Base-by-base conservation (phyloP, 2,329 filamentous ascomycete species). In the Xenoacremonium recifei region DNA sequence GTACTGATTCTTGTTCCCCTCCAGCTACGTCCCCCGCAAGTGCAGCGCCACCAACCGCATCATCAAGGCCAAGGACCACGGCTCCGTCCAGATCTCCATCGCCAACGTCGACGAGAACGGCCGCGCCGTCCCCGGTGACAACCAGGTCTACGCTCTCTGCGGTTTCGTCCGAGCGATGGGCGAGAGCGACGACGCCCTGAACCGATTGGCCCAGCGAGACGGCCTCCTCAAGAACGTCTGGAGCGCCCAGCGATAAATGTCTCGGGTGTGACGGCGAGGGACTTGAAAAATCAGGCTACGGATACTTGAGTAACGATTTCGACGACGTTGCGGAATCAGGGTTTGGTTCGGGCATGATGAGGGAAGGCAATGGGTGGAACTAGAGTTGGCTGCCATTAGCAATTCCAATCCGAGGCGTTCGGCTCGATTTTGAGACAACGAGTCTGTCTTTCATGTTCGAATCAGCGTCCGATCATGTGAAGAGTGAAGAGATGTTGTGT, bases 41-140 rank as follows among this genome's bases (percentile, higher is more conserved):
- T 97, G 92, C 88, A 89, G 83, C 74, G 91, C 91, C 64, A 96
- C 92, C 74, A 95, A 95, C 89, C 89, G 93, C 78, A 96, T 97
- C 82, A 97, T 99, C 85, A 96, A 96, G 82, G 90, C 93, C 80
- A 96, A 97, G 81, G 93, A 99, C 79, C 93, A 99, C 83, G 92
- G 89, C 65, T 95, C 89, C 53, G 93, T 97, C 64, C 93, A 99
- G 77, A 89, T 99, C 75, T 89, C 86, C 64, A 80, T 99, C 70
- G 92, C 86, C 74, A 97, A 96, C 81, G 93, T 99, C 64, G 92
- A 97, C 75, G 93, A 99, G 85, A 95, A 91, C 79, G 93, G 93
- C 71, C 89, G 91, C 65, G 90, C 91, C 59, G 67, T 84, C 77
- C 89, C 89, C 61, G 90, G 92, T 75, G 93, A 96, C 80, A 95